Evolutionary conservation across 768 basidiomycete species (phyloP), one percentile per base, ranked within the genome.

Genomic region (Termitomyces sp.): DNA sequence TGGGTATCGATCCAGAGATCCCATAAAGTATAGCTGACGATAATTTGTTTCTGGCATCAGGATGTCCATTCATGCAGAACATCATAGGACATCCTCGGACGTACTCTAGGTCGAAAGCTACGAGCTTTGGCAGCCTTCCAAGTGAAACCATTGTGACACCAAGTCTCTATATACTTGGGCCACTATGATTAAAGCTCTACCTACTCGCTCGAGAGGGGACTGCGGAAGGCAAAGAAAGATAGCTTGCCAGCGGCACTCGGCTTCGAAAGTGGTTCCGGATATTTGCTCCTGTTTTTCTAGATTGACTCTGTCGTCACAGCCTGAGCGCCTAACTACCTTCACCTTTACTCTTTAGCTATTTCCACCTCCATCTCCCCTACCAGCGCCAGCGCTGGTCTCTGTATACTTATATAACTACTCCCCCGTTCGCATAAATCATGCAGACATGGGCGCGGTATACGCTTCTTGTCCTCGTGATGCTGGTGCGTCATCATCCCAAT

Each of bases 1-100:
- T 93, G 88, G 18, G 85, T 85, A 70, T 95, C 93, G 55, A 94
- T 87, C 92, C 91, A 93, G 16, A 93, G 76, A 58, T 87, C 82
- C 92, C 91, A 94, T 6, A 94, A 76, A 0, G 93, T 94, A 69
- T 89, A 93, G 68, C 91, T 92, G 61, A 38, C 7, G 59, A 50
- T 18, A 14, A 55, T 56, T 40, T 30, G 12, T 54, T n/a, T 60
- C 28, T 62, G 56, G 40, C 44, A 38, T 49, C 14, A 40, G n/a
- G 36, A 12, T 13, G 40, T 14, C 28, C 33, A 35, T 26, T 52
- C 26, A 33, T 33, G 16, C 26, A n/a, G 12, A 41, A 40, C 26
- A 26, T 14, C 13, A 41, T 49, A n/a, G 18, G 14, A 26, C 40
- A 43, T 33, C 36, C 32, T 57, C 20, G 32, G n/a, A 68, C 68